phyloP scores from a whole-genome alignment of 2,329 filamentous ascomycete genomes.

The Botrytis tulipae region DNA sequence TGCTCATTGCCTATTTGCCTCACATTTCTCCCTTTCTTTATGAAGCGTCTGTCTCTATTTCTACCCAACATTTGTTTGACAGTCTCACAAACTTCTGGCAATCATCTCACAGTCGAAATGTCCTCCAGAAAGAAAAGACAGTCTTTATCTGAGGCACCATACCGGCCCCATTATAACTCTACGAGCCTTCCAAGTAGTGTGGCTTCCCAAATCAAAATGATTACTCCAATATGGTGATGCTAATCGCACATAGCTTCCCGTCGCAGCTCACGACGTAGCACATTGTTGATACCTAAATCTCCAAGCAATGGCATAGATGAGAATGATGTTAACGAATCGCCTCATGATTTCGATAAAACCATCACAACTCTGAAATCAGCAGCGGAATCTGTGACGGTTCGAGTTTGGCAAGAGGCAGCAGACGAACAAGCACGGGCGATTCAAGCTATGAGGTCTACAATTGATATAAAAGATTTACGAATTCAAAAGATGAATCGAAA shows the following conservation, averaged over 20 bases:
- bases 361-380: background rate
- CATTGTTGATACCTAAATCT: background rate
- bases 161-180: background rate
- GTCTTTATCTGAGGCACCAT: background rate
- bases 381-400: background rate
- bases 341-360: background rate
- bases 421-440: conserved; percentile 3
- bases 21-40: background rate
- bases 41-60: background rate
- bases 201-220: background rate
- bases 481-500: conserved; percentile 4
- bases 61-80: background rate
- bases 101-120: background rate
- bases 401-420: background rate
- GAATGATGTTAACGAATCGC: background rate
- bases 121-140: background rate
- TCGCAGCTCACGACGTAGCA: conserved; percentile 6
- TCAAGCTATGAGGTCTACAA: background rate
- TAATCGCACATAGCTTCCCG: background rate
- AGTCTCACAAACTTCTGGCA: background rate
- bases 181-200: background rate
- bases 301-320: background rate
- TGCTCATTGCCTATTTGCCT: background rate
- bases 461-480: background rate
- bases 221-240: background rate